Base-by-base conservation (phyloP, 805 yeast species). In the Yarrowia sp. region DNA sequence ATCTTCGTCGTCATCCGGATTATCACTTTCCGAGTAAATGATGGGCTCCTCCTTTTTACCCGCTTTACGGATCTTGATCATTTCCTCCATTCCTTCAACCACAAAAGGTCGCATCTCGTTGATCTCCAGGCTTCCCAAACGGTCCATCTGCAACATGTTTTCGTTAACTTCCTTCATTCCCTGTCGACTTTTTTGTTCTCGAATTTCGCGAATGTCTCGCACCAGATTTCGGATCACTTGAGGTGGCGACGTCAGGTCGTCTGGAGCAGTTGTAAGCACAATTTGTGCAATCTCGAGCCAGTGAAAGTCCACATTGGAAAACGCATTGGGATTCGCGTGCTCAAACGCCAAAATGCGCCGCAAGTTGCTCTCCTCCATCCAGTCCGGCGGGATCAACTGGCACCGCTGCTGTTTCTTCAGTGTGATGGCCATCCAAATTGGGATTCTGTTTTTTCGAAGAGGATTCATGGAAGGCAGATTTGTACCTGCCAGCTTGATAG, bases 91-190 rank as follows among this genome's bases (percentile, higher is more conserved):
- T 0, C 90, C 88, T 13, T 79, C 78, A n/a, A 85, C 78, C 38
- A 92, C 85, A 71, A 91, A 89, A 1, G 97, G 96, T 68, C 97
- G 78, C 62, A 92, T 77, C 73, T 91, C 97, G 74, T 92, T 92
- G 67, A 95, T 87, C 74, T 93, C 99, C 81, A 92, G 74, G 43
- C 87, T 74, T 1, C 96, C 89, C 63, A 95, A 74, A 18, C 95
- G 91, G 69, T 92, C 93, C 74, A 93, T 78, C 72, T 86, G 90
- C 67, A 93, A 80, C 75, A 92, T 90, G 18, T 88, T 84, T 68
- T 89, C 96, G 76, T 93, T 93, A 67, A 93, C 77, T 68, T 86
- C 87, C 55, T 80, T 78, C 50, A 93, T 77, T 71, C 98, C 98
- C 65, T 86, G 85, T 62, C 95, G 81, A 1, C 92, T 86, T 72